Percentiles rank a stretch among this genome's conserved stretches.
These are phyloP conservation scores for Plasmopara viticola DNA, from an alignment of 352 stramenopile genomes.

Conservation along the genomic window DNA sequence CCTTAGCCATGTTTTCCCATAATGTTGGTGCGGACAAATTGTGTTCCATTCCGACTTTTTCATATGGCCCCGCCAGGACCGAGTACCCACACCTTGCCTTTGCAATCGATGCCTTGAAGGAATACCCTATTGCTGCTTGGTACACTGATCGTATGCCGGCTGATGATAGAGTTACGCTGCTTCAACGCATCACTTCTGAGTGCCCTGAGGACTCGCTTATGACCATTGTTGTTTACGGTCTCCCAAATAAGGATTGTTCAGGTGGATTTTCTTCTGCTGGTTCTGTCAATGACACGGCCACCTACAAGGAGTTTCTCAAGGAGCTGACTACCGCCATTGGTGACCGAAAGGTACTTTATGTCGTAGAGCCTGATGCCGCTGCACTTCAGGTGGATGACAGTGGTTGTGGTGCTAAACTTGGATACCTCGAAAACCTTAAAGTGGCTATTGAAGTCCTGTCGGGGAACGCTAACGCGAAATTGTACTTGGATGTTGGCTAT, in stretches of 20 bases:
- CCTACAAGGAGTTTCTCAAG: no score
- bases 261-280: no score
- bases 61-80: slow-evolving; percentile 28
- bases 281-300: no score
- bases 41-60: slow-evolving; percentile 29
- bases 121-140: slow-evolving; percentile 44
- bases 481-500: slow-evolving; percentile 64
- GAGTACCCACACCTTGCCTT: no score
- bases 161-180: slow-evolving; percentile 19
- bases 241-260: no score
- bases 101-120: slow-evolving; percentile 34
- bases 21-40: slow-evolving; percentile 22
- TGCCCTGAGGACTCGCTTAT: slow-evolving; percentile 38
- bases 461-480: slow-evolving; percentile 41
- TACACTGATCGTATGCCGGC: slow-evolving; percentile 44
- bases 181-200: slow-evolving; percentile 22
- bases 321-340: no score
- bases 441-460: slow-evolving; percentile 45
- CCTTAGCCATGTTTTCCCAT: no score
- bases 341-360: no score
- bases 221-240: slow-evolving; percentile 60
- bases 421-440: slow-evolving; percentile 50
- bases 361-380: slow-evolving; percentile 56
- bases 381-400: slow-evolving; percentile 39
- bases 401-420: slow-evolving; percentile 31